Evolutionary conservation across 2,329 filamentous ascomycete genomes (phyloP).

Genomic region (Sordariomycetes sp.): DNA sequence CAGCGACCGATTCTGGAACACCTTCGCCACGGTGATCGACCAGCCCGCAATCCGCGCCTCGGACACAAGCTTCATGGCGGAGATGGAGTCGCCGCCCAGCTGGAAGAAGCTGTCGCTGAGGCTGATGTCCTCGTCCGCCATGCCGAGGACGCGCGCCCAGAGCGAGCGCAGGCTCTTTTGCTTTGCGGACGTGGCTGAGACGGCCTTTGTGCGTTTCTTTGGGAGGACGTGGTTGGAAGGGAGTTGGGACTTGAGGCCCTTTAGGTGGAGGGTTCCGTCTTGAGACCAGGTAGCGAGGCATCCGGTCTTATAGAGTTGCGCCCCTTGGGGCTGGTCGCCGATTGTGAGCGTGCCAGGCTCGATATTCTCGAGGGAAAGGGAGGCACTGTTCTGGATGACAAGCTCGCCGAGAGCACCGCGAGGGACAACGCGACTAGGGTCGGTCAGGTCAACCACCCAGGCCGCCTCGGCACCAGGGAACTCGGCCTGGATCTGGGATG

Average conservation of each 20-base stretch:
- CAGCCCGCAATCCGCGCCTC: constrained; percentile 36
- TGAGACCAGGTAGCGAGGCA: constrained; percentile 26
- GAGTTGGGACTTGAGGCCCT: constrained; percentile 10
- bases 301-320: constrained; percentile 25
- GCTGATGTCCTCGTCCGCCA: constrained; percentile 34
- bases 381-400: constrained; percentile 21
- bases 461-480: constrained; percentile 17
- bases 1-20: constrained; percentile 37
- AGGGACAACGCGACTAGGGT: constrained; percentile 23
- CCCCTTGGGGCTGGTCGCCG: neutral
- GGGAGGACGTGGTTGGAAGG: constrained; percentile 5
- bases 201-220: constrained; percentile 13
- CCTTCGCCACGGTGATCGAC: constrained; percentile 40
- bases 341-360: constrained; percentile 9
- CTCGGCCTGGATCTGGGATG: constrained; percentile 12
- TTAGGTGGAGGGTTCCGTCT: constrained; percentile 17
- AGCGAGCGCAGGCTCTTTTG: constrained; percentile 32
- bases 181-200: constrained; percentile 27
- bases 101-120: constrained; percentile 50
- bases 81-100: constrained; percentile 48
- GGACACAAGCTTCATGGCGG: constrained; percentile 51
- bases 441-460: constrained; percentile 28
- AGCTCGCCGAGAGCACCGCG: constrained; percentile 32
- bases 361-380: constrained; percentile 14
- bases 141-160: constrained; percentile 35